A percentile compares a stretch with the other conserved stretches of the same genome.
phyloP scores from a whole-genome alignment of 768 basidiomycete genomes.

The Rhodosporidiobolus odoratus region DNA sequence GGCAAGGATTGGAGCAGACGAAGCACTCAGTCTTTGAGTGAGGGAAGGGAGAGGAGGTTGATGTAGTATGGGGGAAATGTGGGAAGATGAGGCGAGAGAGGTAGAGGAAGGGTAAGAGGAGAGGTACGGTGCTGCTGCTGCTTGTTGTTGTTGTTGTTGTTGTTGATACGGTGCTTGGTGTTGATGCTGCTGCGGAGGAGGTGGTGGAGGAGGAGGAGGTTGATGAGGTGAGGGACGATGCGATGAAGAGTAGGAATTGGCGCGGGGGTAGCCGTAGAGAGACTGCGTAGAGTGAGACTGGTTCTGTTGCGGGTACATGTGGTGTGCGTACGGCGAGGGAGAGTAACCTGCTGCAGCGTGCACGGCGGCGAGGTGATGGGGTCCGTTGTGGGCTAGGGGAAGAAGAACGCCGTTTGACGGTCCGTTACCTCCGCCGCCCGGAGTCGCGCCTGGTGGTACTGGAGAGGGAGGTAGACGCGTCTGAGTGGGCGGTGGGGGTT shows the following conservation, averaged over 20 bases:
- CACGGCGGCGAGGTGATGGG: slow-evolving; percentile 7
- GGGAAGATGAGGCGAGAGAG: background rate
- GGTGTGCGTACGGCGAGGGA: background rate
- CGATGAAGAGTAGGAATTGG: background rate
- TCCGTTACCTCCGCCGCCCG: background rate
- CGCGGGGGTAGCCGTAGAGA: too few relatives aligned
- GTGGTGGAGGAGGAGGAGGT: background rate
- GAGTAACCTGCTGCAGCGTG: background rate
- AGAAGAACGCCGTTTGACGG: slow-evolving; percentile 12
- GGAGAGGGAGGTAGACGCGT: background rate
- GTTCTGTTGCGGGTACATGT: background rate
- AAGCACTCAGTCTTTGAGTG: too few relatives aligned
- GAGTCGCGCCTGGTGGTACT: background rate
- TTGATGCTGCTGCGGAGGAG: too few relatives aligned
- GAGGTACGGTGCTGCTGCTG: too few relatives aligned
- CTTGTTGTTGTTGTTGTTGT: too few relatives aligned
- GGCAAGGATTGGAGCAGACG: background rate
- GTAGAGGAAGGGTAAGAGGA: background rate
- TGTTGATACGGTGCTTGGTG: too few relatives aligned
- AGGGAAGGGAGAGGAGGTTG: background rate
- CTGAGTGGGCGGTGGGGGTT: slow-evolving; percentile 1
- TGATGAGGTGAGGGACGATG: background rate
- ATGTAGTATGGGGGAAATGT: background rate
- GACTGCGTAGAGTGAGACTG: background rate
- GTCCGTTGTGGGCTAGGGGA: slow-evolving; percentile 16